Conservation (phyloP, 495 filamentous ascomycete genomes). For the Talaromyces adpressus region DNA sequence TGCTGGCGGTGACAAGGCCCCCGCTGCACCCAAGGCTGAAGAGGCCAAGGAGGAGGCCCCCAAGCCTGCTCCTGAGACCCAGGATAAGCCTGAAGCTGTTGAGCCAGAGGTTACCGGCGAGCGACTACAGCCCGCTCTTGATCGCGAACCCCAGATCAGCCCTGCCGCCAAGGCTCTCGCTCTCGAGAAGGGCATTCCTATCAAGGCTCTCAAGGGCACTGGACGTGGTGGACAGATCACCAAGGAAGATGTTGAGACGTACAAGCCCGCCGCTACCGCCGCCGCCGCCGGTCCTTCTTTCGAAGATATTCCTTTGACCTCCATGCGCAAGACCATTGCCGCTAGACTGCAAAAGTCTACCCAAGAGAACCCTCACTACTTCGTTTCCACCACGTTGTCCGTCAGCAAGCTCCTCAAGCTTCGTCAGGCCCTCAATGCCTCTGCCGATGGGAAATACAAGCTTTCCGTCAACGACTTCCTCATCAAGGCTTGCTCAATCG, state of each 20-base stretch:
- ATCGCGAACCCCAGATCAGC: conserved; percentile 67
- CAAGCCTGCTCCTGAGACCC: conserved; percentile 46
- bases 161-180: conserved; percentile 75
- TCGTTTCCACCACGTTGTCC: conserved; percentile 79
- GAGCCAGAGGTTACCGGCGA: conserved; percentile 72
- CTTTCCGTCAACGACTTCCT: conserved; percentile 99
- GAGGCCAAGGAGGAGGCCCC: conserved; percentile 48
- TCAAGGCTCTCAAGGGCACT: conserved; percentile 79
- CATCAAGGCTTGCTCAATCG: conserved; percentile 87
- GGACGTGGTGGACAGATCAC: conserved; percentile 83
- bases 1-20: conserved; percentile 74
- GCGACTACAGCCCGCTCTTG: conserved; percentile 72
- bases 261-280: conserved; percentile 44
- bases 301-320: conserved; percentile 76
- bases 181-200: conserved; percentile 73
- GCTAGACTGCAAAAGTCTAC: conserved; percentile 80
- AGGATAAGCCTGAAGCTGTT: conserved; percentile 50
- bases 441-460: conserved; percentile 89
- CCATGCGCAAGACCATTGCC: conserved; percentile 98
- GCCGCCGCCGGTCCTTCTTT: conserved; percentile 58
- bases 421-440: conserved; percentile 85
- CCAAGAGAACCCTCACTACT: conserved; percentile 96
- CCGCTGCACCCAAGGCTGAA: conserved; percentile 47
- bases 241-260: conserved; percentile 89
- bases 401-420: conserved; percentile 94